Evolutionary conservation across 352 stramenopile species (phyloP).

Genomic region (Phytophthora vignae): DNA sequence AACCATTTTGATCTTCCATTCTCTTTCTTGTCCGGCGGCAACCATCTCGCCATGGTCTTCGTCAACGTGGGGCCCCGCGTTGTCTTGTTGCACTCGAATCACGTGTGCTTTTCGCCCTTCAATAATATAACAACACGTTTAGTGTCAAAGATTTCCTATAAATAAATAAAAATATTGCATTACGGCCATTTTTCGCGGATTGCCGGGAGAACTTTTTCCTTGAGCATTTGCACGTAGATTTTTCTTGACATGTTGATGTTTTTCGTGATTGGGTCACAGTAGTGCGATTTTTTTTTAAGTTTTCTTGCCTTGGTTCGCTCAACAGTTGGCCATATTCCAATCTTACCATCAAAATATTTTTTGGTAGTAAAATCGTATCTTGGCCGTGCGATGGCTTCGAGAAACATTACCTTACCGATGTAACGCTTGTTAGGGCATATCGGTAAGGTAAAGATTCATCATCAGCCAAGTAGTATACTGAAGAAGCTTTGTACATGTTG

Average conservation of each 20-base stretch:
- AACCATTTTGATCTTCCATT: conserved; percentile 20
- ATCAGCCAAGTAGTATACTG: conserved; percentile 6
- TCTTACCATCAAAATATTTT: conserved; percentile 25
- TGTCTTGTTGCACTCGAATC: conserved; percentile 20
- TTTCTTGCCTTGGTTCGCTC: conserved; percentile 1
- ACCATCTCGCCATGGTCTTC: conserved; percentile 16
- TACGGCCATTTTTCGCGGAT: conserved; percentile 17
- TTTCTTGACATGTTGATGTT: conserved; percentile 16
- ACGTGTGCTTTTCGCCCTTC: conserved; percentile 12
- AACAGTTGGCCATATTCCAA: conserved; percentile 23
- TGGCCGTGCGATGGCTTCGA: conserved; percentile 20
- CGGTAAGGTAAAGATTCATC: conserved; percentile 15
- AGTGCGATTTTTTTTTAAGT: neutral
- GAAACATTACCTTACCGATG: no score
- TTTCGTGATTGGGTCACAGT: conserved; percentile 10
- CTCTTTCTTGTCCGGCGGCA: conserved; percentile 4
- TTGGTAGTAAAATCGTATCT: conserved; percentile 15
- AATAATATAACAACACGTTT: conserved; percentile 2
- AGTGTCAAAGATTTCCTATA: no score
- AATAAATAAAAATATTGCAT: neutral
- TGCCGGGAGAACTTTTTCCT: conserved; percentile 17
- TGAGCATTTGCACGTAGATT: conserved; percentile 14
- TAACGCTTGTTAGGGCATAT: conserved; percentile 13
- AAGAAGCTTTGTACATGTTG: neutral
- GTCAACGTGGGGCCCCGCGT: conserved; percentile 13